phyloP scores from a whole-genome alignment of 2,329 filamentous ascomycete species.

The Venturia oleaginea region DNA sequence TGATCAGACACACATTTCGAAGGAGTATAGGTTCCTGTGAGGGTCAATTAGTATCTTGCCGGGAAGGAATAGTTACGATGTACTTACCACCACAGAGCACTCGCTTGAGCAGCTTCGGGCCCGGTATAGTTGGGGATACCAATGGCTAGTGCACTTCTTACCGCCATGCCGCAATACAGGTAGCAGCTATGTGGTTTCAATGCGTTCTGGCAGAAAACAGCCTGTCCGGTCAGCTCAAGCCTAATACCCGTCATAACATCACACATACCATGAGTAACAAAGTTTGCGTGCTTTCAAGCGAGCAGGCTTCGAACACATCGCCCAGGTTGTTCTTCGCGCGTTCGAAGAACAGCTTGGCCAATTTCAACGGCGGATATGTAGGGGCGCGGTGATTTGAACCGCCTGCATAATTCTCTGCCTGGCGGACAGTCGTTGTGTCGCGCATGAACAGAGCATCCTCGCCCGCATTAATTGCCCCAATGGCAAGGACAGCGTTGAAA shows the following conservation, averaged over 20 bases:
- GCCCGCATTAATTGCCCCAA: constrained; percentile 24
- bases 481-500: constrained; percentile 23
- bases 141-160: constrained; percentile 17
- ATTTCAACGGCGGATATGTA: constrained; percentile 12
- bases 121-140: constrained; percentile 13
- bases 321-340: constrained; percentile 21
- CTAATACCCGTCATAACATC: neutral
- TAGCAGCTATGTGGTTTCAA: constrained; percentile 18
- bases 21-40: constrained; percentile 11
- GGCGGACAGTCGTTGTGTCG: constrained; percentile 4
- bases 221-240: neutral
- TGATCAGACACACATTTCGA: constrained; percentile 15
- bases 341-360: constrained; percentile 22
- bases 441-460: constrained; percentile 14
- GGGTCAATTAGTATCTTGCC: neutral
- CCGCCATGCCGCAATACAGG: constrained; percentile 17
- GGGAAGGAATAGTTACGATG: neutral
- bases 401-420: constrained; percentile 10
- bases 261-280: constrained; percentile 21
- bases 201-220: constrained; percentile 17
- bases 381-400: neutral
- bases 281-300: constrained; percentile 22
- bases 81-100: constrained; percentile 15
- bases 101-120: constrained; percentile 9
- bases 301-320: constrained; percentile 24